Base-by-base conservation (phyloP, 331 rosid genomes). In the Quercus tomentella region DNA sequence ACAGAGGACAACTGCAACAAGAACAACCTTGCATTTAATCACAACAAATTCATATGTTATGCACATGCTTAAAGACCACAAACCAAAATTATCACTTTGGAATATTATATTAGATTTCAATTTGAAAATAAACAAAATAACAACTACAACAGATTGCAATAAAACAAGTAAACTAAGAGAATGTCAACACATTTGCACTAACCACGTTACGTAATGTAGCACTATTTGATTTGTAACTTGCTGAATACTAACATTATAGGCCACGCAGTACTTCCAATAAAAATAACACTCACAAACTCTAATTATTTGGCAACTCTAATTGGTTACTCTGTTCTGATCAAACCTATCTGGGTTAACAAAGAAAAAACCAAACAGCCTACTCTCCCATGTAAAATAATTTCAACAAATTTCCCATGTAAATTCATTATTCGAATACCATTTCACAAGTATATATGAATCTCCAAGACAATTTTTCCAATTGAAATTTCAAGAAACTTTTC, bases 1-100 rank as follows among this genome's bases (percentile, higher is more conserved):
- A 93, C 93, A 4, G 96, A 84, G 55, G 97, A 88, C 78, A 96
- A 82, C 99, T 95, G 81, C 86, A 85, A 78, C 70, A 77, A 62
- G 58, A 69, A 80, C 31, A 23, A 70, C 37, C 57, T 43, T 16
- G 25, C 14, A n/a, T 25, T 70, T 65, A 56, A 18, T 55, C 70
- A 20, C 7, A 65, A 62, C 31, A 77, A 21, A n/a, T 66, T 22
- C 16, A 43, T 57, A 54, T 75, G 22, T 51, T 76, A 71, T 6
- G 52, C 76, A 76, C 21, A 12, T 15, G 51, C 12, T 65, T 65
- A 52, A 66, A 33, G 26, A 49, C 21, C 61, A 2, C 21, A 51
- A 65, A 74, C 72, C 71, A 66, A 30, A 31, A 63, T 30, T 21
- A 66, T 31, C 21, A 8, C 51, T 66, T 7, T 31, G 45, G 4